Conservation (phyloP, 2,329 filamentous ascomycete species). For the Claviceps humidiphila region DNA sequence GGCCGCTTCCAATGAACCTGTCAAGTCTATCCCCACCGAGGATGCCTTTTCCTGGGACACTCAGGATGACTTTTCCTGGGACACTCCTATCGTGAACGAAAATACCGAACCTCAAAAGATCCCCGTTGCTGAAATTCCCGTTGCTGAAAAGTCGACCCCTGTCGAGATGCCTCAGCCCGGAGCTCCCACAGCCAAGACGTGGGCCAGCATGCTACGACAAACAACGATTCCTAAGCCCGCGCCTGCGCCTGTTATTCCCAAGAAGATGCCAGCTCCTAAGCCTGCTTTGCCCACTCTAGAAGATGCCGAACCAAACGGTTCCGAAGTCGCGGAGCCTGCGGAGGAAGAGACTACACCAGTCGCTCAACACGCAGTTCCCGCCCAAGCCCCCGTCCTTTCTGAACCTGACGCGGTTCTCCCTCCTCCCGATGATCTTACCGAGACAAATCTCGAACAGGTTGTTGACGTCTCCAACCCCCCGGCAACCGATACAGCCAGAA, state of each 20-base stretch:
- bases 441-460: constrained; percentile 84
- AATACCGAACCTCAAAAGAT: too few species aligned
- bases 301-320: constrained; percentile 17
- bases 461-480: constrained; percentile 67
- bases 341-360: constrained; percentile 23
- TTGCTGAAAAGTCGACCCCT: constrained; percentile 20
- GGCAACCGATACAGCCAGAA: constrained; percentile 71
- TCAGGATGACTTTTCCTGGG: not conserved
- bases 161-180: constrained; percentile 26
- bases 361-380: constrained; percentile 17
- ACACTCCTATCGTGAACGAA: too few species aligned
- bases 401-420: constrained; percentile 44
- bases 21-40: constrained; percentile 54
- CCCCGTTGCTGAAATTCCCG: constrained; percentile 10
- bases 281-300: constrained; percentile 23
- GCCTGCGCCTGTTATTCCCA: constrained; percentile 4
- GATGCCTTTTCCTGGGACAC: constrained; percentile 45
- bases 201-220: constrained; percentile 63
- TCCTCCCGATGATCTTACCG: constrained; percentile 71
- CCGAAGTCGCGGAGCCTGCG: constrained; percentile 21
- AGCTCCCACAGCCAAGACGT: constrained; percentile 41
- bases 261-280: constrained; percentile 22
- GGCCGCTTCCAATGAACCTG: constrained; percentile 46
- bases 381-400: constrained; percentile 17
- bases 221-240: constrained; percentile 44